Evolutionary conservation across 352 stramenopile species (phyloP), one percentile per base, ranked within the genome.

Genomic region (Globisporangium megalacanthum): DNA sequence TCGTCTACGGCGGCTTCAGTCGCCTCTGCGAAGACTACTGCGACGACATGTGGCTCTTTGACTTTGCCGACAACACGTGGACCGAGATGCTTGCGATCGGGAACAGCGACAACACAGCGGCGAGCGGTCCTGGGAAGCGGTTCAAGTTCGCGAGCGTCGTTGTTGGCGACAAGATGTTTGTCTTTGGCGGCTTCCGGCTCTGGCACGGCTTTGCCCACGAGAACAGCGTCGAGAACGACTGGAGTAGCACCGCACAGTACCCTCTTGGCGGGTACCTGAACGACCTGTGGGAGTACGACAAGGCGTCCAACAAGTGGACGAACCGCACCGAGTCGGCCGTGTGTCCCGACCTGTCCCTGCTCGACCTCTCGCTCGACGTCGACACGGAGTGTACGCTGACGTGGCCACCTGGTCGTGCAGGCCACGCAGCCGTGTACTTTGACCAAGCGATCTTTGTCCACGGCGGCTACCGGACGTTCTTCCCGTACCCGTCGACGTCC

Each of bases 1-100:
- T 92, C 13, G 64, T 98, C 41, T 98, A 97, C 64, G 95, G 94
- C 29, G 96, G 96, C 9, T 98, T 98, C 58, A 87, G 79, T 0
- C 79, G 88, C 7, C 70, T 94, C 31, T 99, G 96, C 61, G 81
- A 88, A 41, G 96, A 99, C 66, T 99, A 98, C 60, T 99, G 96
- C 70, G 77, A 97, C 65, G 96, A 99, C 70, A 76, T 98, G 65
- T 99, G 96, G 95, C 63, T 95, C 13, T 98, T 97, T 52, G 88
- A 98, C 66, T 86, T 98, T 53, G 66, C 68, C 0, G 81, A 95
- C 66, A 92, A 94, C 57, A 70, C 82, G 41, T 98, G 90, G 92
- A 96, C 82, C 36, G 72, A 96, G 64, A 80, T 93, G 72, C 85
- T 83, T 54, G 75, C 88, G 64, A 51, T 92, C 19, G 79, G 78